These are phyloP conservation scores for Misopates orontium DNA, from an alignment of 257 asterid genomes.

Conservation along the genomic window DNA sequence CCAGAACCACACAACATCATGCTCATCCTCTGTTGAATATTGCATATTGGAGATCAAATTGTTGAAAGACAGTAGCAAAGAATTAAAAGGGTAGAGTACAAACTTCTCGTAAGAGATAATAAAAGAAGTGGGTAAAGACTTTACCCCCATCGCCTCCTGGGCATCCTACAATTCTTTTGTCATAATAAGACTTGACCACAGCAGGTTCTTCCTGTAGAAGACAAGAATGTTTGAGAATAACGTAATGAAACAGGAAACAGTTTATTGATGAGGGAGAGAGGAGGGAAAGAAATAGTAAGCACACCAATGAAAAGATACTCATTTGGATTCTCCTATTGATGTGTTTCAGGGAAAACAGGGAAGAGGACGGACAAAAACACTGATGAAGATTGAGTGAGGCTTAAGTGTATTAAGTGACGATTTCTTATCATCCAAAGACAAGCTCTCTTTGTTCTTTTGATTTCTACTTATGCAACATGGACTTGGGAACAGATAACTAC, in stretches of 20 bases:
- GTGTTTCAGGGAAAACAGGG: too few relatives aligned
- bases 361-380: too few relatives aligned
- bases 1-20: conserved; percentile 99
- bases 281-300: not conserved
- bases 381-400: too few relatives aligned
- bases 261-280: not conserved
- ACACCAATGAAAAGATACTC: not conserved
- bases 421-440: too few relatives aligned
- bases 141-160: conserved; percentile 99
- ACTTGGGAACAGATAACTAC: too few relatives aligned
- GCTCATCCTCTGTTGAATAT: conserved; percentile 82
- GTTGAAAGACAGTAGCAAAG: conserved; percentile 13
- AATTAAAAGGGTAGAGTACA: conserved; percentile 3
- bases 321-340: too few relatives aligned
- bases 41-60: conserved; percentile 21
- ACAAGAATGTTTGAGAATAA: conserved; percentile 12
- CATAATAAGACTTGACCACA: conserved; percentile 76
- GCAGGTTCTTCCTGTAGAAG: conserved; percentile 88
- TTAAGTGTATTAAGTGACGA: too few relatives aligned
- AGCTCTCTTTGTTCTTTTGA: too few relatives aligned
- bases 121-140: conserved; percentile 17
- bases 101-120: not conserved
- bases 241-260: not conserved
- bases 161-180: conserved; percentile 94
- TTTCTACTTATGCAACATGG: too few relatives aligned